These are phyloP conservation scores for Auricularia auricula-judae DNA, from an alignment of 768 basidiomycete species.

Conservation along the genomic window DNA sequence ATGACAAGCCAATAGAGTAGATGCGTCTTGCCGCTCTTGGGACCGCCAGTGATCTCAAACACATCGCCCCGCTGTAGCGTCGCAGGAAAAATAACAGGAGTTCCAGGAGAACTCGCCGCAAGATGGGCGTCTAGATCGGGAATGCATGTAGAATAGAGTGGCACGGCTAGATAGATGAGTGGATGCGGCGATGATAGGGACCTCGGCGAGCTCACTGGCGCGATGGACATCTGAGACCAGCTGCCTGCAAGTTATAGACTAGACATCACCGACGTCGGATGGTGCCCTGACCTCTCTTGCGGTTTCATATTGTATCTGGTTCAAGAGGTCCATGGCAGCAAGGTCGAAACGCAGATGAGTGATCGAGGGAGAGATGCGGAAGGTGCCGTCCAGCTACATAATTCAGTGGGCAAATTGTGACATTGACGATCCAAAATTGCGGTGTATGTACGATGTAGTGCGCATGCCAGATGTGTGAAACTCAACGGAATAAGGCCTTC, in stretches of 20 bases:
- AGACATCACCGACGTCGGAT: not conserved
- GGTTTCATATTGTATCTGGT: not conserved
- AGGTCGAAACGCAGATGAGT: not conserved
- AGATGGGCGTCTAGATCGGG: not conserved
- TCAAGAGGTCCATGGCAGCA: not conserved
- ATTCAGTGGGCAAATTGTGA: too few relatives aligned
- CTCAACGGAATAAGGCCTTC: too few relatives aligned
- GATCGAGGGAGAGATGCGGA: too few relatives aligned
- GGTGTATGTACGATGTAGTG: too few relatives aligned
- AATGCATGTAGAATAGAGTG: not conserved
- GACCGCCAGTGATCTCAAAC: constrained; percentile 65
- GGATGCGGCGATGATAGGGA: not conserved
- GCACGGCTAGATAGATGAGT: not conserved
- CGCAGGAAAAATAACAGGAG: constrained; percentile 3
- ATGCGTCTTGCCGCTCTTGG: constrained; percentile 69
- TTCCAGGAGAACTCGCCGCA: not conserved
- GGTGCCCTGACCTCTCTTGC: not conserved
- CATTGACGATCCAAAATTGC: too few relatives aligned
- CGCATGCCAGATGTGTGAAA: too few relatives aligned
- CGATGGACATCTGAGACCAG: not conserved
- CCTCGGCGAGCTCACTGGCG: not conserved
- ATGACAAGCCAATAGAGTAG: constrained; percentile 57
- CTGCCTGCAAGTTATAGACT: not conserved
- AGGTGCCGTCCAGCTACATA: too few relatives aligned
- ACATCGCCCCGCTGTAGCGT: constrained; percentile 46